phyloP scores from a whole-genome alignment of 345 rosid genomes.

The Linum lewisii region DNA sequence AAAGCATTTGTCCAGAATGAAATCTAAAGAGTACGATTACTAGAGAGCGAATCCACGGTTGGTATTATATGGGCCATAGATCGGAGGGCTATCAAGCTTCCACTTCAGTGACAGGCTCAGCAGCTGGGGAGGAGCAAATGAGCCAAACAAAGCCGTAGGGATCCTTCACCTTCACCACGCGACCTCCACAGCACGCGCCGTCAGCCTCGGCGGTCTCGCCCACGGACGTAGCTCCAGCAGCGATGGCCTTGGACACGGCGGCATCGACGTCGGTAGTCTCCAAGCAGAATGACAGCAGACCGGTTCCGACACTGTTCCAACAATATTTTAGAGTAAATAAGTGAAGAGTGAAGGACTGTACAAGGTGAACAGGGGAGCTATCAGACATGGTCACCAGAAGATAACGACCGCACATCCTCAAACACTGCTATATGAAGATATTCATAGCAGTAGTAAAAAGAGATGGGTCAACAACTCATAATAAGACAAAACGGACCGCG shows the following conservation, averaged over 20 bases:
- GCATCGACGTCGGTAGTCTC: constrained; percentile 64
- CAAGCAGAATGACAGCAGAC: constrained; percentile 25
- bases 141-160: constrained; percentile 75
- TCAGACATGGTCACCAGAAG: no score
- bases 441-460: no score
- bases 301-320: constrained; percentile 22
- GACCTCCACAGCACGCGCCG: constrained; percentile 38
- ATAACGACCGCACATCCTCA: no score
- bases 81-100: constrained; percentile 37
- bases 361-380: no score
- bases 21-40: not conserved
- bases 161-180: constrained; percentile 61
- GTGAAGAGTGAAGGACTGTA: no score
- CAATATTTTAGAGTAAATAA: no score
- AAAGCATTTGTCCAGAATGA: not conserved
- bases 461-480: no score
- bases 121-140: constrained; percentile 30
- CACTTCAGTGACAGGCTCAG: constrained; percentile 24
- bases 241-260: constrained; percentile 54
- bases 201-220: constrained; percentile 37
- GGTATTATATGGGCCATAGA: constrained; percentile 10
- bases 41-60: not conserved
- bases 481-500: no score
- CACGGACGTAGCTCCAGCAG: constrained; percentile 54
- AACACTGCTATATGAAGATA: no score